phyloP scores from a whole-genome alignment of 2,329 filamentous ascomycete genomes.

The Dactylellina sp. region DNA sequence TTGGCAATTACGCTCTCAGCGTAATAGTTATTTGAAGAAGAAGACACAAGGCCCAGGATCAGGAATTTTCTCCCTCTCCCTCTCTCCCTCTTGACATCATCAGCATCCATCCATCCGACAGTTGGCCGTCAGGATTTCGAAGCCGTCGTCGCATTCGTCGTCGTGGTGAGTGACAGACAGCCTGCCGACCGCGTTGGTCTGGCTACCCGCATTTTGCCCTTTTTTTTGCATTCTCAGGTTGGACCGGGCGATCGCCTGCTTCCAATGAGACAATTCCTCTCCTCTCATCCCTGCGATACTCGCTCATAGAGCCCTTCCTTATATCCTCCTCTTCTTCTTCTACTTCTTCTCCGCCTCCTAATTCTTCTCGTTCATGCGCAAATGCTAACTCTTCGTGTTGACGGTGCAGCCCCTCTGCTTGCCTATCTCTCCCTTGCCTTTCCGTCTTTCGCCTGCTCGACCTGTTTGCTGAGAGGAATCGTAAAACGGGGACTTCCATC shows the following conservation, averaged over 20 bases:
- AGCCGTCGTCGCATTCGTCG: background rate
- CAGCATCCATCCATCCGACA: too few species aligned
- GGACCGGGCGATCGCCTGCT: slow-evolving; percentile 38
- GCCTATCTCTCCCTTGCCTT: background rate
- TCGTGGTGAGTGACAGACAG: background rate
- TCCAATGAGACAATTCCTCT: slow-evolving; percentile 44
- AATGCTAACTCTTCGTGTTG: slow-evolving; percentile 5
- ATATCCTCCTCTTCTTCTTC: background rate
- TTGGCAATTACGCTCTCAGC: background rate
- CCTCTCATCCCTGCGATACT: slow-evolving; percentile 30
- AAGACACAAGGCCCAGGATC: too few species aligned
- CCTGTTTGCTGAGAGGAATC: slow-evolving; percentile 9
- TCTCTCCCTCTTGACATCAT: too few species aligned
- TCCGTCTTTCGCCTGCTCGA: background rate
- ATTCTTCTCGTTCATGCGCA: background rate
- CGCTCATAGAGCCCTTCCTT: slow-evolving; percentile 25
- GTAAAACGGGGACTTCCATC: slow-evolving; percentile 24
- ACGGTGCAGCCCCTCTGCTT: slow-evolving; percentile 4
- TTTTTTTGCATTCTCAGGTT: slow-evolving; percentile 42
- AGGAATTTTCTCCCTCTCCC: too few species aligned
- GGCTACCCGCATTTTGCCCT: slow-evolving; percentile 21
- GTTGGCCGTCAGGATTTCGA: too few species aligned
- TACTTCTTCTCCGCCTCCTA: background rate
- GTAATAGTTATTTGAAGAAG: too few species aligned
- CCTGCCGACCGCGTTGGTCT: slow-evolving; percentile 20